phyloP scores from a whole-genome alignment of 768 basidiomycete species.

The Lepiota brunneoincarnata region DNA sequence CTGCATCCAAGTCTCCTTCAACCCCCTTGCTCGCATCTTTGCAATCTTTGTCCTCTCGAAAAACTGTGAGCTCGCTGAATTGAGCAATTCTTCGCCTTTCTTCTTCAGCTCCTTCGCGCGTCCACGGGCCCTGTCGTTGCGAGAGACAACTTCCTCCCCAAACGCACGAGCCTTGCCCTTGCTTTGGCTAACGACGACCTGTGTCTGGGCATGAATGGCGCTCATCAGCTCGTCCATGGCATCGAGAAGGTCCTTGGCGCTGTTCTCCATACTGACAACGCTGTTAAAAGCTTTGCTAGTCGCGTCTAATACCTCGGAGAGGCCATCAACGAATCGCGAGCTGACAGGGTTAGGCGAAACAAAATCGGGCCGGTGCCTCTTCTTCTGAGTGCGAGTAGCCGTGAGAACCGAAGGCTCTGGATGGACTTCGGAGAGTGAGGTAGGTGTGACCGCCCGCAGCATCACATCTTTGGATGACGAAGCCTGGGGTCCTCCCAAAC shows the following conservation, averaged over 20 bases:
- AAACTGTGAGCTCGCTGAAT: constrained; percentile 40
- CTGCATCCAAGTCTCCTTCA: constrained; percentile 36
- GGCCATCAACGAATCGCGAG: constrained; percentile 39
- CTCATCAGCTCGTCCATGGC: constrained; percentile 57
- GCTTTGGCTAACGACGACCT: constrained; percentile 42
- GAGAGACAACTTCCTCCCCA: constrained; percentile 40
- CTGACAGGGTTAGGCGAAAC: constrained; percentile 32
- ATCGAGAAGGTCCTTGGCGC: constrained; percentile 49
- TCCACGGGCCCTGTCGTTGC: constrained; percentile 50
- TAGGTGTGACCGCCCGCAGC: constrained; percentile 19
- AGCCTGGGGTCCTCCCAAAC: constrained; percentile 15
- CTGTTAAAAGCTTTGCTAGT: constrained; percentile 42
- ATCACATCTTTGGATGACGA: constrained; percentile 24
- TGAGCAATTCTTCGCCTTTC: constrained; percentile 44
- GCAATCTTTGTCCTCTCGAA: constrained; percentile 40
- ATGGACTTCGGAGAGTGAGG: constrained; percentile 21
- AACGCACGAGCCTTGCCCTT: constrained; percentile 44
- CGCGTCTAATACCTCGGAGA: constrained; percentile 47
- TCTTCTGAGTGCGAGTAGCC: constrained; percentile 15
- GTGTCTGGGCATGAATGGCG: constrained; percentile 49
- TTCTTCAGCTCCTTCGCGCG: constrained; percentile 53
- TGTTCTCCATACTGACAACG: constrained; percentile 42
- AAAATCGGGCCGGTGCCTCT: constrained; percentile 13
- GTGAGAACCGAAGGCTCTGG: constrained; percentile 23
- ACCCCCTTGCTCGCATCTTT: constrained; percentile 36